Percentiles rank a stretch among this genome's conserved stretches.
phyloP scores from a whole-genome alignment of 2,329 filamentous ascomycete species.

The Eurotiales sp. region DNA sequence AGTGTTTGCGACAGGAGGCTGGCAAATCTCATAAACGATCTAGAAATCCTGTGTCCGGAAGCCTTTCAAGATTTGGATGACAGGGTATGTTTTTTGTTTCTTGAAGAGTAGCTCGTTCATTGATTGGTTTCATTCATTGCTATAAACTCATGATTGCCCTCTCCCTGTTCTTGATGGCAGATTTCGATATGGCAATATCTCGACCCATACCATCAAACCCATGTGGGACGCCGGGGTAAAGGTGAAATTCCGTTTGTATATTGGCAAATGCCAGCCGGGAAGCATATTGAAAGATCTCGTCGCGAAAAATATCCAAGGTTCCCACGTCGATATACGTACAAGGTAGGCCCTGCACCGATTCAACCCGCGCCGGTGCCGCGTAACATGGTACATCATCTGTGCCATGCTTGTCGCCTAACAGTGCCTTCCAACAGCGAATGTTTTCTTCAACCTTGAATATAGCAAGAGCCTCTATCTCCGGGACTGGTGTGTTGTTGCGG shows the following conservation, averaged over 20 bases:
- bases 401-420: background rate
- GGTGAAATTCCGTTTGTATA: conserved; percentile 39
- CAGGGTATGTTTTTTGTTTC: no score
- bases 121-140: no score
- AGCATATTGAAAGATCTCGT: conserved; percentile 39
- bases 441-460: conserved; percentile 17
- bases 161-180: background rate
- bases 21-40: background rate
- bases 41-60: background rate
- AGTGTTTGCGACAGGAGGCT: background rate
- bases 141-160: no score
- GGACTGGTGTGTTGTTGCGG: conserved; percentile 25
- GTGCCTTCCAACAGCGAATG: background rate
- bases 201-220: background rate
- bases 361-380: background rate
- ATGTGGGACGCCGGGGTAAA: conserved; percentile 33
- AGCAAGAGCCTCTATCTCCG: conserved; percentile 25
- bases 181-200: background rate
- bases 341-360: conserved; percentile 33
- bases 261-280: conserved; percentile 33
- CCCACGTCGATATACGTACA: conserved; percentile 43
- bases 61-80: no score
- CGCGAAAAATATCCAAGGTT: conserved; percentile 40
- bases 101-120: no score
- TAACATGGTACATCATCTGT: background rate